These are phyloP conservation scores for Escovopsis weberi DNA, from an alignment of 2,329 filamentous ascomycete species.

Conservation along the genomic window DNA sequence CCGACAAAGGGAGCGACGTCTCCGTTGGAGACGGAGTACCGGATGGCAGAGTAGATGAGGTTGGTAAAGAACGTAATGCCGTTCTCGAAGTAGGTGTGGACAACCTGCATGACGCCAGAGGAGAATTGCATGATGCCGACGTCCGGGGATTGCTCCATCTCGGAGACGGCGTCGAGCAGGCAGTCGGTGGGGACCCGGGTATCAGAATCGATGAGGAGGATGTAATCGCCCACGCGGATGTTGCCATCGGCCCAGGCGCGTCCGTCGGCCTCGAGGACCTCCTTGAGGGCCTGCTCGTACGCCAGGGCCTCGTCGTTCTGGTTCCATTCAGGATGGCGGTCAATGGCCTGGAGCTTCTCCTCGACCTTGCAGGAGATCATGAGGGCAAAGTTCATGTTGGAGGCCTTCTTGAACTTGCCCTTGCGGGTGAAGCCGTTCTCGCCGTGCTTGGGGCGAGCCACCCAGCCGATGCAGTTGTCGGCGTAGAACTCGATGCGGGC, in stretches of 20 bases:
- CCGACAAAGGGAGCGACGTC: constrained; percentile 69
- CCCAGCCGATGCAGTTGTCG: constrained; percentile 56
- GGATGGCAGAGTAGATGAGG: constrained; percentile 62
- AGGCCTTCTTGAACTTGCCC: constrained; percentile 57
- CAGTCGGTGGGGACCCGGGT: constrained; percentile 67
- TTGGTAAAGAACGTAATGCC: constrained; percentile 60
- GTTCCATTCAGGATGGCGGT: constrained; percentile 47
- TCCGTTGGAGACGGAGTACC: constrained; percentile 62
- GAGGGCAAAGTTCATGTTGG: constrained; percentile 58
- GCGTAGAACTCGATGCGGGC: constrained; percentile 54
- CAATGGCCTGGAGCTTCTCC: constrained; percentile 45
- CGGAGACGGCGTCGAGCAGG: constrained; percentile 62
- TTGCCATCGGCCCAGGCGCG: constrained; percentile 74
- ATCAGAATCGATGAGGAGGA: constrained; percentile 60
- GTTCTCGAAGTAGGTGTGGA: constrained; percentile 57
- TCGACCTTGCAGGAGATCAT: constrained; percentile 57
- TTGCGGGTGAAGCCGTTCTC: constrained; percentile 47
- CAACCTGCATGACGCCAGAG: constrained; percentile 67
- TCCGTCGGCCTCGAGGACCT: constrained; percentile 51
- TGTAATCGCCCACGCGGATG: constrained; percentile 74
- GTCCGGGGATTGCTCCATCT: constrained; percentile 68
- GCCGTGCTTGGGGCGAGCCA: constrained; percentile 48
- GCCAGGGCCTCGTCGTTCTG: constrained; percentile 53
- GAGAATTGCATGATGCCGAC: constrained; percentile 69
- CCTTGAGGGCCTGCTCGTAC: constrained; percentile 50